Conservation (phyloP, 2,329 filamentous ascomycete species). For the Teratosphaeria pseudoeucalypti region DNA sequence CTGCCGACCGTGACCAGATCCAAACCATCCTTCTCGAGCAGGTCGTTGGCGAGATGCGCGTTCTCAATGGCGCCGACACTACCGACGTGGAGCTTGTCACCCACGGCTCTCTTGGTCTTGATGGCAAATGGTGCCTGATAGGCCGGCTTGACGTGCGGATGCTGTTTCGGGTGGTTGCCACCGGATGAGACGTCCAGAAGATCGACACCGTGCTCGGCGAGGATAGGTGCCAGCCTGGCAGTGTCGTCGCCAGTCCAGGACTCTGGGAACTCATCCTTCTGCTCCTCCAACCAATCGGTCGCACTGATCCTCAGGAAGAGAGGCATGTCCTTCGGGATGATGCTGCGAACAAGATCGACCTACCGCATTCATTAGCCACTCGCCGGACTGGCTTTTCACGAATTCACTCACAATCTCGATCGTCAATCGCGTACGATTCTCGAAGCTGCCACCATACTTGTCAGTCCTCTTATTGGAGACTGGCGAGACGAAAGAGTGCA, state of each 20-base stretch:
- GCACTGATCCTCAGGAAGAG: slow-evolving; percentile 65
- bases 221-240: slow-evolving; percentile 50
- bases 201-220: slow-evolving; percentile 67
- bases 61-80: slow-evolving; percentile 65
- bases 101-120: slow-evolving; percentile 62
- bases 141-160: slow-evolving; percentile 50
- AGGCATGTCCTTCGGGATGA: slow-evolving; percentile 58
- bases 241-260: slow-evolving; percentile 61
- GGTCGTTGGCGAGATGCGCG: slow-evolving; percentile 56
- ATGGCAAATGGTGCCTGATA: slow-evolving; percentile 69
- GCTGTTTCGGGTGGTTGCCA: slow-evolving; percentile 51
- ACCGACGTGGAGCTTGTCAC: slow-evolving; percentile 59
- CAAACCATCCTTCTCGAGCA: slow-evolving; percentile 39
- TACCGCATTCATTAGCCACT: slow-evolving; percentile 3
- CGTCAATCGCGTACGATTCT: slow-evolving; percentile 45
- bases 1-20: slow-evolving; percentile 67
- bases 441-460: slow-evolving; percentile 33
- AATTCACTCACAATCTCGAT: slow-evolving; percentile 44
- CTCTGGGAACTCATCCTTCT: slow-evolving; percentile 39
- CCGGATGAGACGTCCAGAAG: slow-evolving; percentile 72
- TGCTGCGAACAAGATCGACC: slow-evolving; percentile 49
- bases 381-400: neutral
- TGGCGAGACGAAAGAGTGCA: slow-evolving; percentile 34
- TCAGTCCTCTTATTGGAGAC: slow-evolving; percentile 35
- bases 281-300: slow-evolving; percentile 62